Base-by-base conservation (phyloP, 331 rosid species). In the Cydonia oblonga region DNA sequence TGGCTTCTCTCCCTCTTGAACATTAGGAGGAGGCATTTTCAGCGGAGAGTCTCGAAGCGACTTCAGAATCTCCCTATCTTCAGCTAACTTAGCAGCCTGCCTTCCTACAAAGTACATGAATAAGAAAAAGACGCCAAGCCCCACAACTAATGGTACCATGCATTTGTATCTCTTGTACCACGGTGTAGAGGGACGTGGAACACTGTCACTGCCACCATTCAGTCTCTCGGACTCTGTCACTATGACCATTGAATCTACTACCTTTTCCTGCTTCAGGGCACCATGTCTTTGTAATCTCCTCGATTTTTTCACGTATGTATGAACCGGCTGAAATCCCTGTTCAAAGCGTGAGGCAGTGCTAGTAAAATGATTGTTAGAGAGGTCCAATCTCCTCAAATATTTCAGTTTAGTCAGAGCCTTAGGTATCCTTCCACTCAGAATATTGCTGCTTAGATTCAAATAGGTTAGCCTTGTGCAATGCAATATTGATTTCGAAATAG, bases 381-480 rank as follows among this genome's bases (percentile, higher is more conserved):
- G 64, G 81, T 89, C 90, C 29, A 87, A 58, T 28, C 67, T 78
- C 84, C 76, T 84, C 16, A 85, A 81, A 82, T 74, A 20, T 78
- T 78, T 85, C 61, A 92, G 60, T 58, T 66, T 85, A 33, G 69
- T 67, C 51, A 92, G 77, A 79, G 79, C 81, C 69, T 64, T 60
- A 22, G 96, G 89, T 54, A 92, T 38, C 69, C 22, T 81, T 52
- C 96, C 96, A 76, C 83, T 86, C 69, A 92, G 61, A 60, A 77
- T 69, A 76, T 85, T 89, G 78, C 68, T 74, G 51, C 87, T 81
- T 19, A 86, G 72, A 80, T 91, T 86, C 29, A 86, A 79, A 67
- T 78, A 77, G 46, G 73, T 46, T 81, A 89, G 74, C 69, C 80
- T 81, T 74, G 74, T 76, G 80, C 96, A 86, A 24, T 74, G 64